Evolutionary conservation across 768 basidiomycete genomes (phyloP).

Genomic region (Tephrocybe sp.): DNA sequence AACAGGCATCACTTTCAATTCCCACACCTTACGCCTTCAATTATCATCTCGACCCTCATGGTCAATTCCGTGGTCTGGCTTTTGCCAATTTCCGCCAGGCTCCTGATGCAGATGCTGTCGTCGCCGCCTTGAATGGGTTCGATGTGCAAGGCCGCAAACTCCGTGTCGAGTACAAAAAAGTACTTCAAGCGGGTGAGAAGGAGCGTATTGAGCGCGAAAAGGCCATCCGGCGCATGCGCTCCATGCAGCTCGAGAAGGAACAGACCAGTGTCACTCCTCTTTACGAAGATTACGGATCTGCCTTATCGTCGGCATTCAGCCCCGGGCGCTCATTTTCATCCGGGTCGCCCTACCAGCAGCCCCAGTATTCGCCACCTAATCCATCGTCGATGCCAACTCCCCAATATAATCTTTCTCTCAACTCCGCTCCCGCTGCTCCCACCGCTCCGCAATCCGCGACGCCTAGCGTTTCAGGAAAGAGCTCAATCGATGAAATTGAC

Average conservation of each 20-base stretch:
- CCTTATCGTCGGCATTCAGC: constrained; percentile 58
- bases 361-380: constrained; percentile 69
- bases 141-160: constrained; percentile 96
- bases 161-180: constrained; percentile 99
- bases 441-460: constrained; percentile 57
- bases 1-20: constrained; percentile 84
- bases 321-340: constrained; percentile 77
- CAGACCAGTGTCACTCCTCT: constrained; percentile 48
- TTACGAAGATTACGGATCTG: constrained; percentile 77
- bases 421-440: constrained; percentile 51
- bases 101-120: constrained; percentile 91
- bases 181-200: constrained; percentile 98
- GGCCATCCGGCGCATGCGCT: constrained; percentile 96
- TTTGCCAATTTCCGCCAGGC: constrained; percentile 97
- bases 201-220: constrained; percentile 98
- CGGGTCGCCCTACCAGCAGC: constrained; percentile 57
- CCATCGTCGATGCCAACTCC: constrained; percentile 44
- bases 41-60: constrained; percentile 96
- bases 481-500: constrained; percentile 75
- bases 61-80: constrained; percentile 94
- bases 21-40: constrained; percentile 99
- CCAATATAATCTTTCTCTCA: constrained; percentile 42
- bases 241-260: constrained; percentile 93
- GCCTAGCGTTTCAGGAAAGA: constrained; percentile 66
- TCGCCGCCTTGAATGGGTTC: constrained; percentile 93